Base-by-base conservation (phyloP, 2,329 filamentous ascomycete genomes). In the Dactylellina drechsleri region DNA sequence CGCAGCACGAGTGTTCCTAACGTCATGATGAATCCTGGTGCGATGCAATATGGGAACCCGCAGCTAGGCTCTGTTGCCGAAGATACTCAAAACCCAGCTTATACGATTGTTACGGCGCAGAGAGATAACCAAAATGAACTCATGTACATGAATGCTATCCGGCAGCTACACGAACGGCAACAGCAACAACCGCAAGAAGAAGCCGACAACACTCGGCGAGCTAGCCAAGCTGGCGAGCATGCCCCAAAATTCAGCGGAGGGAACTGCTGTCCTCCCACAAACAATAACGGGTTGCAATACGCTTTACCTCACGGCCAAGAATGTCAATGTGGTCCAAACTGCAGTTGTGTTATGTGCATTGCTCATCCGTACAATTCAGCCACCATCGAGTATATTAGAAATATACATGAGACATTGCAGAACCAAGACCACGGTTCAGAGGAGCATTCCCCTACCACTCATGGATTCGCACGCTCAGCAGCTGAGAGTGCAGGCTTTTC, bases 351-450 rank as follows among this genome's bases (percentile, higher is more conserved):
- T 31, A 83, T 82, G 15, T 85, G 84, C 78, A 81, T 82, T 15
- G 79, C 81, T 43, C 84, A 85, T 77, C 84, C 84, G 1, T 85
- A 82, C 76, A 85, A 85, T 74, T 81, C 81, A 28, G 83, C 83
- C 10, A 85, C 83, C 1, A 80, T 81, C 60, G 81, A 83, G 57
- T 82, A 83, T 74, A 82, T 85, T 43, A 82, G 83, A 76, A 82
- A 83, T 77, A 84, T 84, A 82, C 83, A 83, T 50, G 80, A 80
- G 43, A 80, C 84, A 75, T 82, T 84, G 77, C 80, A 81, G 2
- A 77, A 81, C 8, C 79, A 80, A 40, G 80, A 81, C 28, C 54
- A 71, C 18, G 65, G 73, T 41, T 68, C 76, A n/a, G 64, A 62
- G 59, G 53, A 68, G 36, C 66, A 78, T 36, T 72, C 76, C 3